Evolutionary conservation across 768 basidiomycete species (phyloP).

Genomic region (Pleurotus citrinopileatus): DNA sequence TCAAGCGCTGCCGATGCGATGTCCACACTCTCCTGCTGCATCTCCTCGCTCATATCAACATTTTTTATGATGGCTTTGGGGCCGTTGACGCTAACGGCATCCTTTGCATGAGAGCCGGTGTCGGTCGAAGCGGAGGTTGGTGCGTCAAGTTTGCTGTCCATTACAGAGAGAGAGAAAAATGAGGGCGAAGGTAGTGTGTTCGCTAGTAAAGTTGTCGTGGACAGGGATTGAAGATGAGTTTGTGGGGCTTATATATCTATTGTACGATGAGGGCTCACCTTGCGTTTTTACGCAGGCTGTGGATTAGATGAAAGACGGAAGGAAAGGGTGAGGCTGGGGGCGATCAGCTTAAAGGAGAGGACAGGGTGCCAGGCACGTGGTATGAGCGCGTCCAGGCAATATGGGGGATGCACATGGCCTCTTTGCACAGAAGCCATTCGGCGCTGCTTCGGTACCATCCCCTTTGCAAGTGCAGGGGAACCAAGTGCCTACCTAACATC

Average conservation of each 20-base stretch:
- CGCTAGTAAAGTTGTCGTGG: neutral
- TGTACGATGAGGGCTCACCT: too few species aligned
- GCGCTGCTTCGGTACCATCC: conserved; percentile 2
- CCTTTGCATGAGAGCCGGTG: conserved; percentile 38
- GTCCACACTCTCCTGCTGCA: conserved; percentile 94
- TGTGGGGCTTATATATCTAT: too few species aligned
- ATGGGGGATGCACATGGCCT: conserved; percentile 6
- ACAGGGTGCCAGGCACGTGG: conserved; percentile 8
- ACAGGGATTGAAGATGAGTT: neutral
- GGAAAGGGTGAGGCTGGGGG: conserved; percentile 8
- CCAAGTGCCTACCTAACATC: too few species aligned
- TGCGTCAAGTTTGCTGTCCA: conserved; percentile 61
- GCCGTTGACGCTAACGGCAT: conserved; percentile 32
- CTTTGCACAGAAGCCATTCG: neutral
- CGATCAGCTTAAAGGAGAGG: conserved; percentile 10
- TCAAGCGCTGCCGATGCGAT: conserved; percentile 83
- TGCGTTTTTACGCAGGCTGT: too few species aligned
- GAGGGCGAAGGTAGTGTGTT: conserved; percentile 10
- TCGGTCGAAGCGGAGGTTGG: conserved; percentile 57
- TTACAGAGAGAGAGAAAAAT: conserved; percentile 18
- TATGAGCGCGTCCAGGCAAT: neutral
- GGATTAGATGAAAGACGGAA: conserved; percentile 9
- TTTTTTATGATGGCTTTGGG: conserved; percentile 94
- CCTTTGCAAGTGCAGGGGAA: too few species aligned
- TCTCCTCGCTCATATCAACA: conserved; percentile 94